Evolutionary conservation across 2,329 filamentous ascomycete genomes (phyloP).

Genomic region (Spiromastix sp.): DNA sequence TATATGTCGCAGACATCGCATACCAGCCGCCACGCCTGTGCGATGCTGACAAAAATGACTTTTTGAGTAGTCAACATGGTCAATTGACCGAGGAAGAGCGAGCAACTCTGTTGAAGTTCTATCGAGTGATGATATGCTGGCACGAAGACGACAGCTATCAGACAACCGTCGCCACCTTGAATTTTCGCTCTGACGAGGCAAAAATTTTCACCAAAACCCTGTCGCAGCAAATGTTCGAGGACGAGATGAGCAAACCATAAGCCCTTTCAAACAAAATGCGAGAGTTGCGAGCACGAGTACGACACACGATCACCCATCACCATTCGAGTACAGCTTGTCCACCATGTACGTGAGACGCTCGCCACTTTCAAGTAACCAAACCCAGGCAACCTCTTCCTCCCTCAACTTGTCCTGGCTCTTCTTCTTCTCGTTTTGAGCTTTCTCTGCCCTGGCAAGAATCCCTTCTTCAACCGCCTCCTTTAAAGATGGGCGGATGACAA

Average conservation of each 20-base stretch:
- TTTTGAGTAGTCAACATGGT: neutral
- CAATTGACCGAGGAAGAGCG: conserved; percentile 2
- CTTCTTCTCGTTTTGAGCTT: conserved; percentile 34
- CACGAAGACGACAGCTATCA: too few species aligned
- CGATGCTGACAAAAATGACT: neutral
- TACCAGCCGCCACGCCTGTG: neutral
- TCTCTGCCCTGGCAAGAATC: conserved; percentile 39
- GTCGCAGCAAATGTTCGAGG: neutral
- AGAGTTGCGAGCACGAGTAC: too few species aligned
- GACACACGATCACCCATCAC: neutral
- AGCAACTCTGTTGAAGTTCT: neutral
- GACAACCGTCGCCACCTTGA: neutral
- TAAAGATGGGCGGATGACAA: conserved; percentile 28
- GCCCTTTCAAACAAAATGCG: neutral
- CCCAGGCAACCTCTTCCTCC: conserved; percentile 26
- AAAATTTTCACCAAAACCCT: too few species aligned
- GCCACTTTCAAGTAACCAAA: conserved; percentile 32
- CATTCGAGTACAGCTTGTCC: conserved; percentile 13
- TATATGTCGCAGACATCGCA: neutral
- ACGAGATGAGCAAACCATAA: neutral
- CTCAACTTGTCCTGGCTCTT: conserved; percentile 31
- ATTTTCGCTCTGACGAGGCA: neutral
- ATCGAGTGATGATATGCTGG: neutral
- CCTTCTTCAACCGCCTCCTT: conserved; percentile 41
- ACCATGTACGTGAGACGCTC: conserved; percentile 29